Evolutionary conservation across 75 land plant species (phyloP).

Genomic region (Pseudotsuga menziesii): DNA sequence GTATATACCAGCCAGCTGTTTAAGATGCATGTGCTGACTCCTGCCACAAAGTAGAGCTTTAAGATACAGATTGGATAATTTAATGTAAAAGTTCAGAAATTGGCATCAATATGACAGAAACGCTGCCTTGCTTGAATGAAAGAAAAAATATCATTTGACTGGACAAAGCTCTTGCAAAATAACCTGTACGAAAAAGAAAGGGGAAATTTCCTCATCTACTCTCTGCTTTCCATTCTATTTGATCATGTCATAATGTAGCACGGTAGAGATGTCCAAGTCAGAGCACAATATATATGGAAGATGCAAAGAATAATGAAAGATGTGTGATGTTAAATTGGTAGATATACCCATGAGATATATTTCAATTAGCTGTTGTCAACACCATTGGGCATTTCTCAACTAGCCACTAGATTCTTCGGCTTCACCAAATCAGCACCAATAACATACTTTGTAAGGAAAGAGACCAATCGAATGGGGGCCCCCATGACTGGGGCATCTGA

Average conservation of each 20-base stretch:
- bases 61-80: neutral
- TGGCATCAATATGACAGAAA: neutral
- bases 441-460: constrained; percentile 71
- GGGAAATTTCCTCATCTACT: neutral
- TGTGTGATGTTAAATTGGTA: neutral
- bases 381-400: neutral
- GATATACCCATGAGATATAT: constrained; percentile 1
- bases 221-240: constrained; percentile 2
- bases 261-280: neutral
- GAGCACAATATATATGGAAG: neutral
- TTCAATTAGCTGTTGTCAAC: neutral
- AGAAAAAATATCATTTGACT: neutral
- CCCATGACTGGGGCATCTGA: constrained; percentile 83
- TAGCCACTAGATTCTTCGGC: neutral
- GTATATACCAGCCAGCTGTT: neutral
- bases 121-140: neutral
- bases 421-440: constrained; percentile 83
- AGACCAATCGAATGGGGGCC: constrained; percentile 68
- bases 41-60: neutral
- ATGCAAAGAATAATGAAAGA: neutral
- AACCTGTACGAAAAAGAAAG: neutral
- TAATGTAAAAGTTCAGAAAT: neutral
- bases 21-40: neutral
- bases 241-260: neutral
- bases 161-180: neutral